Base-by-base conservation (phyloP, 2,329 filamentous ascomycete genomes). In the Xylaria sp. region DNA sequence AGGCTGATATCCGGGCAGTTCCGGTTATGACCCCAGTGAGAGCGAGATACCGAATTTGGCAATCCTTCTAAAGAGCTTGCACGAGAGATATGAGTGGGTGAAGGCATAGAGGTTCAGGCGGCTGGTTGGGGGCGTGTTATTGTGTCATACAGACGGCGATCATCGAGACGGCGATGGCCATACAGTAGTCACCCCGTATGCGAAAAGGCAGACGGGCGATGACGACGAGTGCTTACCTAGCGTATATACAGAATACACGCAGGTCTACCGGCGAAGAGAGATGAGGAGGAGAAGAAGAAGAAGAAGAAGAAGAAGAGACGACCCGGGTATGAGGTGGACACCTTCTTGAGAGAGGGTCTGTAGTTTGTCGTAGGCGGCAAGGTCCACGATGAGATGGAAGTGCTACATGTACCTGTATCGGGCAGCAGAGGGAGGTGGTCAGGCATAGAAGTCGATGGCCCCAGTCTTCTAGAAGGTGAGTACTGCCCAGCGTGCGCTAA, bases 1-100 rank as follows among this genome's bases (percentile, higher is more conserved):
- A 63, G 61, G 61, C 61, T 63, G 61, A 63, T 56, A 40, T 11
- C 19, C 45, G 45, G 45, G 4, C 25, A 31, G 23, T 47, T 28
- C 45, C 52, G 40, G 61, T 37, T 40, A 49, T 25, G 33, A 56
- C 51, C 61, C 57, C 25, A 51, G 51, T 17, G 45, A 47, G 40
- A 38, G 52, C 46, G 46, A 61, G 40, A 56, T 63, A 31, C 61
- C 57, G 19, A 17, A 63, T 52, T 21, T 33, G 46, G 51, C 46
- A 60, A 57, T 23, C 52, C 51, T 52, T 47, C 33, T 38, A n/a
- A 33, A 25, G 37, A 28, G 7, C 25, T n/a, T 7, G 42, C 37
- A 28, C 28, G 19, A 38, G 35, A 35, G 14, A 38, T 25, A 9
- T 38, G 17, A 38, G 35, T 31, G 8, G 15, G 17, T 53, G 37